Percentiles rank a stretch among this genome's conserved stretches.
Conservation (phyloP, 2,329 filamentous ascomycete species). For the Fonsecaea nubica region DNA sequence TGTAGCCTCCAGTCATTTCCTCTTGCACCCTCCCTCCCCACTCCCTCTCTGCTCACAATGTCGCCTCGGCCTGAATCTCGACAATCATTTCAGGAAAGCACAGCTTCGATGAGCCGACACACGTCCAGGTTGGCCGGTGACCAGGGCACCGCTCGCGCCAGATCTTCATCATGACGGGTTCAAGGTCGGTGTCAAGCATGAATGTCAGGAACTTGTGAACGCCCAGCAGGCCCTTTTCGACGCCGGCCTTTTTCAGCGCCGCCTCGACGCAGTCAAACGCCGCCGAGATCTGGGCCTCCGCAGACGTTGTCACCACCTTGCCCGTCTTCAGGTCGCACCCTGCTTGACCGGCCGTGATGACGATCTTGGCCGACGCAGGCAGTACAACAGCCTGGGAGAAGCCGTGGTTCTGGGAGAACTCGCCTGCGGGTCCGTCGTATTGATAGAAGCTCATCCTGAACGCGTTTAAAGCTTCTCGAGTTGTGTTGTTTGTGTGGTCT, state of each 20-base stretch:
- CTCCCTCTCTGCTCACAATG: neutral
- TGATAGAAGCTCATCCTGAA: neutral
- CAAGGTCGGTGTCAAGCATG: slow-evolving; percentile 12
- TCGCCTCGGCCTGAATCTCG: slow-evolving; percentile 13
- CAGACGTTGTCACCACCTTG: slow-evolving; percentile 7
- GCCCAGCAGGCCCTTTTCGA: slow-evolving; percentile 1
- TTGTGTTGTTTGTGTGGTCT: no score
- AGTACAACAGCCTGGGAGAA: slow-evolving; percentile 12
- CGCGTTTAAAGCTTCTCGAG: no score
- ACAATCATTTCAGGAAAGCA: slow-evolving; percentile 16
- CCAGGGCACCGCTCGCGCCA: slow-evolving; percentile 13
- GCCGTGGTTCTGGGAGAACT: slow-evolving; percentile 3
- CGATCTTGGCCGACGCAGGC: slow-evolving; percentile 10
- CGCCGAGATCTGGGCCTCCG: slow-evolving; percentile 12
- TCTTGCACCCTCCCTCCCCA: no score
- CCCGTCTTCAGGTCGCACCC: slow-evolving; percentile 11
- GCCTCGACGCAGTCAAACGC: slow-evolving; percentile 8
- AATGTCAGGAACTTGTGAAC: slow-evolving; percentile 16
- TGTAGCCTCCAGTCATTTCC: no score
- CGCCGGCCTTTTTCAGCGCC: slow-evolving; percentile 2
- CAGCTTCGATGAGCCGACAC: slow-evolving; percentile 10
- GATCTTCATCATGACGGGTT: slow-evolving; percentile 16
- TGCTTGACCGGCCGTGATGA: slow-evolving; percentile 15
- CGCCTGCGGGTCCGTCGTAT: neutral
- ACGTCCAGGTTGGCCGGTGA: slow-evolving; percentile 15